Evolutionary conservation across 148 eudicot species (phyloP), one percentile per base, ranked within the genome.

Genomic region (Spergularia marina): DNA sequence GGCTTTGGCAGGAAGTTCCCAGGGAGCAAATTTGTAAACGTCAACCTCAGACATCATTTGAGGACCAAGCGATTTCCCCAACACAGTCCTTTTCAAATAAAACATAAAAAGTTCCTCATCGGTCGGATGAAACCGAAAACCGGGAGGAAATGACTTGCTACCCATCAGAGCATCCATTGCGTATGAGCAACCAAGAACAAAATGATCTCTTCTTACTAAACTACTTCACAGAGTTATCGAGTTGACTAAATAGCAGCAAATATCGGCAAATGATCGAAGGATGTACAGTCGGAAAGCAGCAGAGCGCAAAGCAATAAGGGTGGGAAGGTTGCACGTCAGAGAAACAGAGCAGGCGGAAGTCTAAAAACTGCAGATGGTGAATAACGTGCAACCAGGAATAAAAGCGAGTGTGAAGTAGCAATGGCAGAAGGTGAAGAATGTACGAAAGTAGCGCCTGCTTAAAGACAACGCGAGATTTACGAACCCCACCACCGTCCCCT

Each of bases 111-210:
- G 68, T 82, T 91, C 98, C 47, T 75, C 85, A 72, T 87, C 94
- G 9, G 97, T 91, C 9, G 98, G 98, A 75, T 88, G 85, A 74
- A 88, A 94, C 16, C 92, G 91, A 80, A 90, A 83, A 16, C 97
- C 98, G 1, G 87, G 95, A 51, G 80, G 82, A 51, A 84, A 76
- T 14, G 77, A 59, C 44, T 82, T 74, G 40, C 52, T 65, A n/a
- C 64, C 72, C 17, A 76, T 6, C 12, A 68, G 36, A 12, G 36
- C 16, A 23, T 69, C 84, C 86, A 84, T 81, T 17, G 18, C 20
- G 53, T 51, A 53, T 13, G 30, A 40, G 54, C 57, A 47, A 60
- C 18, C n/a, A 44, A 68, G 41, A 67, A 68, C 77, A 74, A 64
- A 41, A 4, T 30, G 51, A 36, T 65, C 61, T 61, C 57, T 54